Percentiles rank a stretch among this genome's conserved stretches.
Conservation (phyloP, 2,329 filamentous ascomycete genomes). For the Botryotinia narcissicola region DNA sequence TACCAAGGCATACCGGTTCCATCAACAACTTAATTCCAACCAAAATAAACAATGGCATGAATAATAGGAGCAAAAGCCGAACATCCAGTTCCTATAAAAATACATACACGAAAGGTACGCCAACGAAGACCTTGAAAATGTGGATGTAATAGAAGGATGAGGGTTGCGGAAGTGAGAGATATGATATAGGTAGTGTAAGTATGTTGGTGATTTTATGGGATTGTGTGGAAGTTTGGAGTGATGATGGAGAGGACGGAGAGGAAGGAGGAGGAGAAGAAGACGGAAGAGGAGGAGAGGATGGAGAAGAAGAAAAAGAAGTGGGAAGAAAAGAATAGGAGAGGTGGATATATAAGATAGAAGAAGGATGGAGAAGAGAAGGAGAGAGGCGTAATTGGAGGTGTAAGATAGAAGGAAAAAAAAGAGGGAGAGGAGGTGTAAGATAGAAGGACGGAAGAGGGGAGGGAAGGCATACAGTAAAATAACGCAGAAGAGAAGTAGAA, state of each 20-base stretch:
- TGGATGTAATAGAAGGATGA: slow-evolving; percentile 12
- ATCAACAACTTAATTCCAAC: neutral
- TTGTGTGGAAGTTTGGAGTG: neutral
- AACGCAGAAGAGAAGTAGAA: too few species aligned
- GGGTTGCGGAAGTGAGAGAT: neutral
- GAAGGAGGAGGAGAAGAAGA: too few species aligned
- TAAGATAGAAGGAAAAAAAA: too few species aligned
- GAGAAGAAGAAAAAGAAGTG: too few species aligned
- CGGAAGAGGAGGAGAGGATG: too few species aligned
- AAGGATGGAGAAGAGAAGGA: too few species aligned
- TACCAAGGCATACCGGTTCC: slow-evolving; percentile 27
- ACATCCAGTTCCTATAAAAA: slow-evolving; percentile 9
- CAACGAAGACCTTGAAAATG: slow-evolving; percentile 12
- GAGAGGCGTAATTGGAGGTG: too few species aligned
- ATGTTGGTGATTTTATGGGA: neutral
- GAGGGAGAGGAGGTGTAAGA: too few species aligned
- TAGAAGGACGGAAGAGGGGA: too few species aligned
- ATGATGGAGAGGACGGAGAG: neutral
- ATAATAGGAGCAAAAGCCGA: slow-evolving; percentile 17
- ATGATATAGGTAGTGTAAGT: neutral
- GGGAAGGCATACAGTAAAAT: too few species aligned
- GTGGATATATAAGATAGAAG: too few species aligned
- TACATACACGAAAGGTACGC: slow-evolving; percentile 11
- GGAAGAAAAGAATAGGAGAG: too few species aligned
- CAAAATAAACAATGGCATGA: slow-evolving; percentile 18